A percentile compares a stretch with the other conserved stretches of the same genome.
Conservation (phyloP, 2,329 filamentous ascomycete genomes). For the Tolypocladium paradoxum region DNA sequence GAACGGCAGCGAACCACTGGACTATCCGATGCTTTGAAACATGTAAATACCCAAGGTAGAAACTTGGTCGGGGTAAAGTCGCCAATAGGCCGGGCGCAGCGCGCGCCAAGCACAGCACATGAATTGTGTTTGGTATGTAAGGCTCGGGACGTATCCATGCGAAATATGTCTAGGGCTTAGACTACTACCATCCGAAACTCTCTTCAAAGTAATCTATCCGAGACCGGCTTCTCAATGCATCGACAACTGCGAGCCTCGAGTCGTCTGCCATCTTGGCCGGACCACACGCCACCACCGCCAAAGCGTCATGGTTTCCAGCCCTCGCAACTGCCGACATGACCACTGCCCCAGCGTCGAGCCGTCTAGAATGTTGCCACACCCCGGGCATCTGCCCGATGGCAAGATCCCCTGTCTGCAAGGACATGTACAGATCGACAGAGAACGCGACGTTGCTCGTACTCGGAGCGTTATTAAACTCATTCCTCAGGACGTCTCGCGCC, state of each 20-base stretch:
- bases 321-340: conserved; percentile 16
- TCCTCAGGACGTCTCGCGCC: conserved; percentile 20
- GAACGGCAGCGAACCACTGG: too few relatives aligned
- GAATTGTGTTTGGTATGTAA: neutral
- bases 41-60: neutral
- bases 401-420: conserved; percentile 3
- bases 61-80: neutral
- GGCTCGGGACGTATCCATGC: neutral
- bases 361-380: conserved; percentile 10
- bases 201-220: conserved; percentile 8
- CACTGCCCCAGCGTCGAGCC: conserved; percentile 22
- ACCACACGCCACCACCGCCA: conserved; percentile 34
- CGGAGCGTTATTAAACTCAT: conserved; percentile 17
- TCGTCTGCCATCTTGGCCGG: conserved; percentile 34
- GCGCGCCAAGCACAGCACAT: neutral
- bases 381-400: neutral
- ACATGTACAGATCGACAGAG: conserved; percentile 26
- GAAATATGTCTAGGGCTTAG: neutral
- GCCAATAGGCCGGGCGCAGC: neutral
- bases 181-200: conserved; percentile 1
- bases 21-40: neutral
- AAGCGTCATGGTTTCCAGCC: conserved; percentile 9
- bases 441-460: conserved; percentile 14
- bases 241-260: conserved; percentile 23
- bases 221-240: conserved; percentile 14